Percentiles rank a stretch among this genome's conserved stretches.
Evolutionary conservation across 169 alveolate species (phyloP).

Genomic region (Blepharisma undulans): DNA sequence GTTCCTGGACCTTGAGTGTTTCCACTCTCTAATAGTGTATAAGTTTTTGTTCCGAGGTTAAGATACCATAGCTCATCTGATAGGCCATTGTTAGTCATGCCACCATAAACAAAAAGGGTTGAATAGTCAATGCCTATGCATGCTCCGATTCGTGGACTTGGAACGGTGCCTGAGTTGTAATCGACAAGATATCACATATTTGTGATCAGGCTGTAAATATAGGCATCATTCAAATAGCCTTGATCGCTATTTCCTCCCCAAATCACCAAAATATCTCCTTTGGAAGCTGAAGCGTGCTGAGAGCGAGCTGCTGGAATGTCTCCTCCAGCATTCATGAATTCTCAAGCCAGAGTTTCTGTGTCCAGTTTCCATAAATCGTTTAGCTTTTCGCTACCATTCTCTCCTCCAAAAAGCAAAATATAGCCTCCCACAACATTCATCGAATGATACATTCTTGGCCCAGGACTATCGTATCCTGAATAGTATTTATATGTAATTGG

Average conservation of each 20-base stretch:
- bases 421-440: too few relatives aligned
- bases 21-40: not conserved
- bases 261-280: not conserved
- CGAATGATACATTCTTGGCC: too few relatives aligned
- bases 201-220: not conserved
- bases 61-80: slow-evolving; percentile 4
- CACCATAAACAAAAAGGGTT: not conserved
- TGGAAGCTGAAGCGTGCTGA: slow-evolving; percentile 59
- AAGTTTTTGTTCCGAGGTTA: not conserved
- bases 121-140: not conserved
- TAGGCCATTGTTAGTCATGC: not conserved
- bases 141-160: slow-evolving; percentile 7
- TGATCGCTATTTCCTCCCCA: not conserved
- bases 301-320: slow-evolving; percentile 75
- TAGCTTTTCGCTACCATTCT: slow-evolving; percentile 60
- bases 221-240: not conserved
- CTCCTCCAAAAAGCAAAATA: slow-evolving; percentile 70
- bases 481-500: too few relatives aligned
- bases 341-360: slow-evolving; percentile 41
- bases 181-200: not conserved
- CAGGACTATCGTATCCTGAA: too few relatives aligned
- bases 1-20: not conserved
- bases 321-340: slow-evolving; percentile 51
- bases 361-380: slow-evolving; percentile 61
- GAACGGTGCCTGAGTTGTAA: not conserved